Evolutionary conservation across 2,329 filamentous ascomycete species (phyloP).

Genomic region (Tothia fuscella): DNA sequence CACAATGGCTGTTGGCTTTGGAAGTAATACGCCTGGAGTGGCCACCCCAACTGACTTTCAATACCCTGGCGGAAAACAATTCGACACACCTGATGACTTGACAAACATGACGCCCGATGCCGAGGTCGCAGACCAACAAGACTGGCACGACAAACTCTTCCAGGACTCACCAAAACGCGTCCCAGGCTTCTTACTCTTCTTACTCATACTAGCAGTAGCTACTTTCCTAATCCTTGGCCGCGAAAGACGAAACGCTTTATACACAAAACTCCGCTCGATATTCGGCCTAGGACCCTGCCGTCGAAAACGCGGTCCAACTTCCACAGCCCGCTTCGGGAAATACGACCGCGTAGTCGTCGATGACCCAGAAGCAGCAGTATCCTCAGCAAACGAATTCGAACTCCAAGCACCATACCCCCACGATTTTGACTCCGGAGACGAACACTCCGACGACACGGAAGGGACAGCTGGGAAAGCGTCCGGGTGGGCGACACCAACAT

Average conservation of each 20-base stretch:
- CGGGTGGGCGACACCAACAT: constrained; percentile 55
- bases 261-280: constrained; percentile 41
- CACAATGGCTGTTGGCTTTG: constrained; percentile 76
- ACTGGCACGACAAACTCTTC: constrained; percentile 51
- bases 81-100: constrained; percentile 28
- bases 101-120: constrained; percentile 38
- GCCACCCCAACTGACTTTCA: constrained; percentile 68
- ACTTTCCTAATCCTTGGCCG: constrained; percentile 67
- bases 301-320: constrained; percentile 22
- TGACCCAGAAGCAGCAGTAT: constrained; percentile 33
- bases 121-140: constrained; percentile 25
- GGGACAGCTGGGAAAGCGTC: constrained; percentile 43
- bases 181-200: constrained; percentile 64
- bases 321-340: constrained; percentile 9
- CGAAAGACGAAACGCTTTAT: constrained; percentile 52
- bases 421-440: constrained; percentile 45
- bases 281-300: constrained; percentile 35
- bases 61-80: constrained; percentile 49
- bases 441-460: constrained; percentile 37
- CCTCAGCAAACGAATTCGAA: constrained; percentile 63
- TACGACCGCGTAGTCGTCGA: constrained; percentile 80
- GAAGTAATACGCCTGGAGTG: constrained; percentile 49
- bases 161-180: constrained; percentile 53
- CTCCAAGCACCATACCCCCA: constrained; percentile 54
- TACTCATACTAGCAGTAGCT: constrained; percentile 58